Evolutionary conservation across 306 rosid genomes (phyloP).

Genomic region (Gynostemma pentaphyllum): DNA sequence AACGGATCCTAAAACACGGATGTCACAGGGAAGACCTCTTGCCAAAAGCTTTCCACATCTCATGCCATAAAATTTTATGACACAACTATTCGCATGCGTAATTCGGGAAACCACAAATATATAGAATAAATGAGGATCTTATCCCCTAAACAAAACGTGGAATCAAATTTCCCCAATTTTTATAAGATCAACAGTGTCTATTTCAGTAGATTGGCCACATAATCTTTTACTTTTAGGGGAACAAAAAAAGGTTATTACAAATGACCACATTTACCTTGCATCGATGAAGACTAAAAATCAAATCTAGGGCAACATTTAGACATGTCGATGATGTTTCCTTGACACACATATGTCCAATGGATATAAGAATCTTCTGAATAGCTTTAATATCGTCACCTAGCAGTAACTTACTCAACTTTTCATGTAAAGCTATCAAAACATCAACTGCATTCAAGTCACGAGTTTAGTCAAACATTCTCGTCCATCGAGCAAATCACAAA

Average conservation of each 20-base stretch:
- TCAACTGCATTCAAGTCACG: conserved; percentile 56
- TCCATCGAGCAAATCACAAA: conserved; percentile 3
- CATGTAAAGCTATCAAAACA: conserved; percentile 40
- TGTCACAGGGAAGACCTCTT: background rate
- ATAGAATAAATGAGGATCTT: background rate
- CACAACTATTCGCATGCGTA: background rate
- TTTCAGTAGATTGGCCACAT: background rate
- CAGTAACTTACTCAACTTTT: conserved; percentile 71
- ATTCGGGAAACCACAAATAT: background rate
- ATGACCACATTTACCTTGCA: conserved; percentile 52
- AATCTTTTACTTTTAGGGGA: background rate
- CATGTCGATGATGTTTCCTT: conserved; percentile 61
- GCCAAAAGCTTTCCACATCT: background rate
- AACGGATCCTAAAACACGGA: background rate
- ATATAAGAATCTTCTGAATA: conserved; percentile 60
- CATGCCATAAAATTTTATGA: background rate
- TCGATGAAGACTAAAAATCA: conserved; percentile 62
- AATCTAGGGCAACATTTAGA: conserved; percentile 57
- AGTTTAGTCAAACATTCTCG: conserved; percentile 16
- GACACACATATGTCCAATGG: conserved; percentile 77
- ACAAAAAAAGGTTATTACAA: background rate
- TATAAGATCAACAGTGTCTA: background rate
- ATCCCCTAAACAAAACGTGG: background rate
- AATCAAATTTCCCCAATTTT: background rate
- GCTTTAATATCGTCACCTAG: conserved; percentile 66